These are phyloP conservation scores for Aeminium ludgeri DNA, from an alignment of 495 filamentous ascomycete species.

Conservation along the genomic window DNA sequence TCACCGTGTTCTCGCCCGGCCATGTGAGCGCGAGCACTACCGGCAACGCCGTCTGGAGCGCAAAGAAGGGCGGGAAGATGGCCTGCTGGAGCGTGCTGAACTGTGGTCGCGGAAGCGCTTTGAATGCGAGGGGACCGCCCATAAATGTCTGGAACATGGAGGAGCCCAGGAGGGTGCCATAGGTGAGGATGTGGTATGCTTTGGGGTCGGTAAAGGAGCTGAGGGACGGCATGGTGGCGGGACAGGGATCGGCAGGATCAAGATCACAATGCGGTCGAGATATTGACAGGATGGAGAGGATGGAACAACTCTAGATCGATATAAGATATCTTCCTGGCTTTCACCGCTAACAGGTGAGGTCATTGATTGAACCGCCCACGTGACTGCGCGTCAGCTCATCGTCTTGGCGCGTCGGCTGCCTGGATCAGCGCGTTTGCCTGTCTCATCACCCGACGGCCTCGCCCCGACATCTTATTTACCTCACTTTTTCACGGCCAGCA, in stretches of 20 bases:
- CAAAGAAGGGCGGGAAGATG: slow-evolving; percentile 77
- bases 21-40: slow-evolving; percentile 64
- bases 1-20: slow-evolving; percentile 34
- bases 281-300: neutral
- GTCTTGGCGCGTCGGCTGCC: too few species aligned
- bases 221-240: slow-evolving; percentile 27
- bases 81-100: slow-evolving; percentile 62
- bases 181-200: slow-evolving; percentile 68
- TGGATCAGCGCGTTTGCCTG: too few species aligned
- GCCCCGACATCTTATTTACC: too few species aligned
- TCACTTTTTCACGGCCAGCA: too few species aligned
- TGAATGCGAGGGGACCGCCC: slow-evolving; percentile 55
- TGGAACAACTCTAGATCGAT: neutral
- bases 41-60: slow-evolving; percentile 58
- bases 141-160: slow-evolving; percentile 49
- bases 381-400: too few species aligned
- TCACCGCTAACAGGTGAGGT: too few species aligned
- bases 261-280: neutral
- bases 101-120: slow-evolving; percentile 55
- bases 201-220: slow-evolving; percentile 39
- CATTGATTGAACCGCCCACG: too few species aligned
- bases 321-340: too few species aligned
- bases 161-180: slow-evolving; percentile 23
- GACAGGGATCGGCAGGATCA: too few species aligned
- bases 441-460: too few species aligned